Evolutionary conservation across 2,329 filamentous ascomycete genomes (phyloP), one percentile per base, ranked within the genome.

Genomic region (Daldinia sp.): DNA sequence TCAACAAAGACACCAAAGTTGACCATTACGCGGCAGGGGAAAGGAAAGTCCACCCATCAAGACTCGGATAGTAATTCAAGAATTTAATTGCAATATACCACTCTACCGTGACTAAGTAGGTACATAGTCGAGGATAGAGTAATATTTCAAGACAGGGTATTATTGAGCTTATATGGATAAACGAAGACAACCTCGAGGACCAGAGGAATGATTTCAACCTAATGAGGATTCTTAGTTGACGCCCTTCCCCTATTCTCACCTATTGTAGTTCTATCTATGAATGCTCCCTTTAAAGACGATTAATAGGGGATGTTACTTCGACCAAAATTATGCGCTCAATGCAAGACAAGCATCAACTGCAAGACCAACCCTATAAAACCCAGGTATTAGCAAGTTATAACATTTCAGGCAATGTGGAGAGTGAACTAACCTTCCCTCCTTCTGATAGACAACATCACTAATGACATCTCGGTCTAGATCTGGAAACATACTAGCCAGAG

Each of bases 401-500:
- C 28, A 4, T 56, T 9, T 1, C 1, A 6, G 39, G 42, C n/a
- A 20, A 63, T 28, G n/a, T 39, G 41, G 42, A 10, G 62, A 50
- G 20, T 23, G 44, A 33, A 87, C 92, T 83, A 80, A 95, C 93
- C 93, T 89, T 78, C 96, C 97, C 81, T 98, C 91, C 82, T 99
- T 98, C 83, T 97, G 89, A 79, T 95, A 90, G 28, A 99, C 96
- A 44, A 99, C 96, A 82, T 99, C 96, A 75, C 94, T 94, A 77
- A 99, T 98, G 41, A 99, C 88, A 55, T 99, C 97, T 75, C 90
- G 89, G 79, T 99, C 96, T 57, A 99, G 84, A 77, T 97, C 94
- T 0, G 96, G 96, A 79, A 99, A 99, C 96, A 99, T 99, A 74
- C 93, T 92, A 54, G 93, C 90, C 64, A 99, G 82, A 39, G 96